phyloP scores from a whole-genome alignment of 2,329 filamentous ascomycete genomes.

The Microdochium nivale region DNA sequence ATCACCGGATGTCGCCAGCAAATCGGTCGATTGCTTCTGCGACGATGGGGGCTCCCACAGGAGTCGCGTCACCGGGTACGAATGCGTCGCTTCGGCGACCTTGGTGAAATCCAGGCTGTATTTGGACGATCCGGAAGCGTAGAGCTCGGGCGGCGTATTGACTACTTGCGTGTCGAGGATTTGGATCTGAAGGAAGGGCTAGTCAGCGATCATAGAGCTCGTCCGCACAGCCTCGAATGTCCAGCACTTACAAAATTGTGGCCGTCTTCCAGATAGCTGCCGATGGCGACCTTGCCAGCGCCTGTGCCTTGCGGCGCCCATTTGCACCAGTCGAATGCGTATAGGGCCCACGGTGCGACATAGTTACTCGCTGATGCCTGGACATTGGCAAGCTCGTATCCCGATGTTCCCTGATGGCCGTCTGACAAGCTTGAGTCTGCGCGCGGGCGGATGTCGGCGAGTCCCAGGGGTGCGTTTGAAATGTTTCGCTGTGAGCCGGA shows the following conservation, averaged over 20 bases:
- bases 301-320: slow-evolving; percentile 77
- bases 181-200: slow-evolving; percentile 62
- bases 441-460: slow-evolving; percentile 84
- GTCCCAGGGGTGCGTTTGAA: slow-evolving; percentile 80
- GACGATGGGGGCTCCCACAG: slow-evolving; percentile 94
- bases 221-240: background rate
- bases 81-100: slow-evolving; percentile 92
- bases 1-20: slow-evolving; percentile 90
- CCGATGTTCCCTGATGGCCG: slow-evolving; percentile 49
- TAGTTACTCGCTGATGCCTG: slow-evolving; percentile 80
- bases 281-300: slow-evolving; percentile 87
- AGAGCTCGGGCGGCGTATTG: slow-evolving; percentile 60
- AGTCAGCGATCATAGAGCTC: slow-evolving; percentile 5
- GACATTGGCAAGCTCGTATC: slow-evolving; percentile 58
- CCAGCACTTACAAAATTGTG: slow-evolving; percentile 77
- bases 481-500: slow-evolving; percentile 52
- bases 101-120: slow-evolving; percentile 84
- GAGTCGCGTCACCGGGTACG: slow-evolving; percentile 91
- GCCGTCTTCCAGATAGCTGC: slow-evolving; percentile 94
- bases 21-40: slow-evolving; percentile 89
- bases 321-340: slow-evolving; percentile 99
- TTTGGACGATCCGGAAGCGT: slow-evolving; percentile 60
- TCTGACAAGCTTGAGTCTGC: slow-evolving; percentile 77
- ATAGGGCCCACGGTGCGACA: slow-evolving; percentile 87
- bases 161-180: slow-evolving; percentile 82